Evolutionary conservation across 495 filamentous ascomycete genomes (phyloP), one percentile per base, ranked within the genome.

Genomic region (Xylaria castorea): DNA sequence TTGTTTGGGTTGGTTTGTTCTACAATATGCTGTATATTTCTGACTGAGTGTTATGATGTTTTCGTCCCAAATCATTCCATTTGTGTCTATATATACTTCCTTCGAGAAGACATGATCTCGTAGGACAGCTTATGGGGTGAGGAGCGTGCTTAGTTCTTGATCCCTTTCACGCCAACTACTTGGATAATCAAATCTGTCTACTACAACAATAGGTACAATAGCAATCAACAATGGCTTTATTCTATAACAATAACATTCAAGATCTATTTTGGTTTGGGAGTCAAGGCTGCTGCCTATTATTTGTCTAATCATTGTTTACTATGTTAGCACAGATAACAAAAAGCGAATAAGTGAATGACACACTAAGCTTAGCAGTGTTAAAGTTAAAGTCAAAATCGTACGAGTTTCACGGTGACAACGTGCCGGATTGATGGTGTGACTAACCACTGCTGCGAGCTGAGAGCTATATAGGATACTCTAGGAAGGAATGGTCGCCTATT

Each of bases 151-250:
- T 32, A 58, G 53, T 58, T 58, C 53, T 58, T 8, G 16, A 16
- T 64, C 5, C 20, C 61, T 42, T 64, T 64, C n/a, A 4, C 38
- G n/a, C n/a, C n/a, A 9, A 64, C 34, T 14, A 94, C 94, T 87
- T 88, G 89, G 75, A 90, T 92, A 82, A 86, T 92, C 7, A 25
- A 6, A 22, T 25, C 12, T 9, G n/a, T 51, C n/a, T 22, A 25
- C 27, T 30, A 7, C 27, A 7, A 57, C 53, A 30, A 57, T 32
- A 5, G 0, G 27, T 7, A 30, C 27, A 27, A 57, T 60, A 34
- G 9, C 55, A 36, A 36, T 36, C 25, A 60, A 34, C 30, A 36
- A 60, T 60, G 16, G 1, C 55, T 60, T 60, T 36, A 60, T 60
- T 8, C 27, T 36, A 16, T n/a, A 4, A 7, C 30, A 34, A 60